phyloP scores from a whole-genome alignment of 169 alveolate genomes.

The Plasmodium relictum region DNA sequence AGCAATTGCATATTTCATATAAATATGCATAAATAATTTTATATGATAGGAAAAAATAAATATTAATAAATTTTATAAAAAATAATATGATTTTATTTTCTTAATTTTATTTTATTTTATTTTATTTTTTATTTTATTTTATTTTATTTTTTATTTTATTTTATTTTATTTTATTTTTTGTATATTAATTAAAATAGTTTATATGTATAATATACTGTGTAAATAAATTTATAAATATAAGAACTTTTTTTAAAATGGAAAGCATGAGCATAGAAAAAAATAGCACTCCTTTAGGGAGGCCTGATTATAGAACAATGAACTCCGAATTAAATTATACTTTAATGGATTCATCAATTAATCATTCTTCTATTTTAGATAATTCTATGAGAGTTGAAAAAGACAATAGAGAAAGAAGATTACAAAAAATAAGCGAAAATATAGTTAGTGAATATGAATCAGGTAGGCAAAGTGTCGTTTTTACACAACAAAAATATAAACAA shows the following conservation, averaged over 20 bases:
- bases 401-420: conserved; percentile 37
- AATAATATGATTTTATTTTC: no score
- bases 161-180: neutral
- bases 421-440: conserved; percentile 51
- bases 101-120: neutral
- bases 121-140: neutral
- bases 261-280: conserved; percentile 40
- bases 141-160: conserved; percentile 5
- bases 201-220: neutral
- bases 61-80: no score
- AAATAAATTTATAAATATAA: neutral
- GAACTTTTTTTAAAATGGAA: conserved; percentile 34
- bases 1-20: no score
- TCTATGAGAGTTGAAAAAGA: conserved; percentile 67
- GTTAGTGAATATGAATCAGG: conserved; percentile 71
- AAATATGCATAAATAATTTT: no score
- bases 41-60: no score
- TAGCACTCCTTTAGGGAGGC: conserved; percentile 54
- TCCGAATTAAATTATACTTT: conserved; percentile 46
- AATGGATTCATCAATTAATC: conserved; percentile 67
- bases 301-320: conserved; percentile 39
- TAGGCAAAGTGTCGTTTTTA: conserved; percentile 74
- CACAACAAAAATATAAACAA: conserved; percentile 71
- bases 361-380: conserved; percentile 58
- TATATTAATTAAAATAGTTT: neutral